Evolutionary conservation across 805 yeast species (phyloP), one percentile per base, ranked within the genome.

Genomic region (Saccharomycopsis sp.): DNA sequence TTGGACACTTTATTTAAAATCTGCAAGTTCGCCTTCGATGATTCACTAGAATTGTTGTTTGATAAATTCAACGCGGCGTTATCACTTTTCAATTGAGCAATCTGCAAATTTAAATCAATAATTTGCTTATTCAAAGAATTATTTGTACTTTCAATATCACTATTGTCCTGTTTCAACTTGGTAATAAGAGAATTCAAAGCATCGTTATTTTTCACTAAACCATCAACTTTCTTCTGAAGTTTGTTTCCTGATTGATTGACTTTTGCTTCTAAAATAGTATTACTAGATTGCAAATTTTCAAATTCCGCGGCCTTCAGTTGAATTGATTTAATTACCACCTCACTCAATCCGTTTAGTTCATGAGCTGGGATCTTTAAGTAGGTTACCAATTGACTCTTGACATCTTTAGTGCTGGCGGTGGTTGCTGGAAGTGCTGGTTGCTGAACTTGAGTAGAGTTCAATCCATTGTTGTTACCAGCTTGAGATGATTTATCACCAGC

Each of bases 1-100:
- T 63, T 66, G 47, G 67, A 74, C 41, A 61, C 64, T 29, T 62
- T 59, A 16, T 66, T 61, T 14, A 68, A 52, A n/a, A 65, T 58
- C 20, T 64, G 66, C 4, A 72, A 43, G 42, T 75, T 43, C 66
- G 73, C 27, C 60, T 59, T 4, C 66, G 52, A 29, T 64, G 59
- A 43, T 69, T 68, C 19, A 64, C 53, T 35, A 60, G 63, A 33
- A 68, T 52, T 47, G 62, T 57, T 6, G 56, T 50, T 27, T 62
- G 58, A 34, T 59, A 31, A 35, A 13, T 42, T 38, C 28, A 49
- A 38, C 8, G 39, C 20, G 34, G 48, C 56, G 41, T 52, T 53
- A 44, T 44, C 68, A 48, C 47, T 59, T 53, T 43, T 60, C 32
- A 4, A 51, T 44, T 44, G 69, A 73, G 44, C 26, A 4, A 59